Percentiles rank a stretch among this genome's conserved stretches.
Evolutionary conservation across 345 rosid genomes (phyloP).

Genomic region (Corchorus capsularis): DNA sequence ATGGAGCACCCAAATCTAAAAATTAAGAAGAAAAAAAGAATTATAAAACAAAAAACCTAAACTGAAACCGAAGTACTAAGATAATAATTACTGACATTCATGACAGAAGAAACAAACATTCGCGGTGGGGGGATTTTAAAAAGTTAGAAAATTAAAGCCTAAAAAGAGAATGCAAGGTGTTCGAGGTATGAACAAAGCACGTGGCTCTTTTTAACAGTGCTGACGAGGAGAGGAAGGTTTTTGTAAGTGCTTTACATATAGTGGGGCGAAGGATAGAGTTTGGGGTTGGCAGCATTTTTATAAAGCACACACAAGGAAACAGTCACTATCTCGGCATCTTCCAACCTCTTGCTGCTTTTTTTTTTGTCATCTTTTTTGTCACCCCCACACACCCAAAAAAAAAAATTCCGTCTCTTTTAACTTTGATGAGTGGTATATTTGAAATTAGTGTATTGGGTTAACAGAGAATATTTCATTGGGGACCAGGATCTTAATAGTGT

Average conservation of each 20-base stretch:
- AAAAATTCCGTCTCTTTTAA: not conserved
- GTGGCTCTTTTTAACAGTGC: constrained; percentile 18
- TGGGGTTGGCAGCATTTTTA: not conserved
- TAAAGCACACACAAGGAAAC: not conserved
- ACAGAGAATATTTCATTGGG: not conserved
- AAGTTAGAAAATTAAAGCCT: too few relatives aligned
- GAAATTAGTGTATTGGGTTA: not conserved
- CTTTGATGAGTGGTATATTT: not conserved
- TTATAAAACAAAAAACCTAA: not conserved
- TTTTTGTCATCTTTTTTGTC: not conserved
- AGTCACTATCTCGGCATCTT: not conserved
- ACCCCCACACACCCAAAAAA: too few relatives aligned
- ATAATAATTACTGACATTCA: not conserved
- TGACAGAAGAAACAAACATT: not conserved
- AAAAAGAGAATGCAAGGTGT: not conserved
- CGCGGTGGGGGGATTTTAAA: not conserved
- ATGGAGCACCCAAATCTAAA: constrained; percentile 20
- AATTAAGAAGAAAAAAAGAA: constrained; percentile 10
- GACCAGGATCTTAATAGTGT: not conserved
- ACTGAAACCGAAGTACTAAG: not conserved
- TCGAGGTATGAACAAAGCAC: constrained; percentile 10
- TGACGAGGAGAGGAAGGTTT: constrained; percentile 1
- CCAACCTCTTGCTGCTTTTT: not conserved
- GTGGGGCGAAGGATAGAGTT: not conserved
- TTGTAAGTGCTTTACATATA: constrained; percentile 5